Base-by-base conservation (phyloP, 129 eudicot species). In the Tagetes patula region DNA sequence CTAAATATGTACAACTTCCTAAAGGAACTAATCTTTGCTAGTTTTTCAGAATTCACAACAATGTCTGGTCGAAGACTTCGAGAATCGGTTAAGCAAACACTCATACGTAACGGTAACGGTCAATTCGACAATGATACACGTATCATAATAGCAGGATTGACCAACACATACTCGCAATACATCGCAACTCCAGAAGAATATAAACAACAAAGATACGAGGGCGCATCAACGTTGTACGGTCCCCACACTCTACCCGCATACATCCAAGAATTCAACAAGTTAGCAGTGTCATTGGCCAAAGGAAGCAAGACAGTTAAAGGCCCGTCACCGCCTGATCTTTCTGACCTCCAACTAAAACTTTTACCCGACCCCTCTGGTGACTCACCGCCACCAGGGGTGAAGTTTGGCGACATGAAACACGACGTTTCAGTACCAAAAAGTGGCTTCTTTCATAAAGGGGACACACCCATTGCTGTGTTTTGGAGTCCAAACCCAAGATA, bases 51-150 rank as follows among this genome's bases (percentile, higher is more conserved):
- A 56, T 85, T 88, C 74, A 88, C 95, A 38, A 88, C 95, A 47
- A 88, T 88, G 95, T 86, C 95, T 36, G 95, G 95, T 71, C 71
- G 90, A 76, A 59, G 90, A 71, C 72, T 88, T 64, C 77, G 95
- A 62, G 86, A 88, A 73, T 83, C 86, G 31, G 85, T 88, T 45
- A 88, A 85, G 67, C 77, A 78, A 53, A 83, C 94, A 41, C 88
- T 88, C 69, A 83, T 83, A 65, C 69, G 74, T 20, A 75, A 77
- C 3, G 84, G 90, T 8, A 65, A 70, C 8, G 88, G 86, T 20
- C 82, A 83, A 66, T 85, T 85, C 60, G 80, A 81, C 27, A 47
- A 65, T 1, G 72, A 85, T 42, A 85, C 90, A 0, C 86, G 76
- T 8, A 60, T 88, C 8, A 78, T 85, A 9, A 88, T 88, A 78